phyloP scores from a whole-genome alignment of 2,329 filamentous ascomycete genomes.

The Ilyonectria destructans region DNA sequence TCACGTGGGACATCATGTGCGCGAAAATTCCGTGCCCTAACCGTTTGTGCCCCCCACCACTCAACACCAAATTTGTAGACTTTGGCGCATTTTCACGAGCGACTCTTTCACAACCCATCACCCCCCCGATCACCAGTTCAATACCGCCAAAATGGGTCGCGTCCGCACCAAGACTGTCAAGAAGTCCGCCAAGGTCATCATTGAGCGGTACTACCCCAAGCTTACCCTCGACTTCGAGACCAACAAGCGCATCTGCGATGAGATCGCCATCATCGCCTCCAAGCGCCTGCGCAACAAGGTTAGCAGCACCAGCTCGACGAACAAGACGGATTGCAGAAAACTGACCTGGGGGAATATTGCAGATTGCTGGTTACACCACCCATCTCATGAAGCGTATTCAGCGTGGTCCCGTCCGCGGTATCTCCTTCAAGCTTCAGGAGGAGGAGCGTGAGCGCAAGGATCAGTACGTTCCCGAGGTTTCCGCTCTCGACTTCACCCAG shows the following conservation, averaged over 20 bases:
- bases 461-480: conserved; percentile 99
- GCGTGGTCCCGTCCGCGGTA: conserved; percentile 98
- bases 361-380: conserved; percentile 99
- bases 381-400: conserved; percentile 99
- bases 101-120: conserved; percentile 52
- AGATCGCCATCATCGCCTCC: conserved; percentile 98
- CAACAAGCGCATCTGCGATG: conserved; percentile 99
- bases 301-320: conserved; percentile 48
- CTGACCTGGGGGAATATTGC: conserved; percentile 40
- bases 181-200: conserved; percentile 98
- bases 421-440: conserved; percentile 99
- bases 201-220: conserved; percentile 98
- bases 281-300: conserved; percentile 99
- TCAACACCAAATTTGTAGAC: conserved; percentile 51
- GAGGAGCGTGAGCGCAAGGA: conserved; percentile 99
- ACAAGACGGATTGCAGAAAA: conserved; percentile 11
- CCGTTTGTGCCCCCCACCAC: conserved; percentile 38
- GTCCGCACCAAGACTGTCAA: conserved; percentile 81
- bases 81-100: conserved; percentile 45
- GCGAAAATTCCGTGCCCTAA: conserved; percentile 51
- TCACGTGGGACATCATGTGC: conserved; percentile 50
- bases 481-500: conserved; percentile 97
- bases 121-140: conserved; percentile 57
- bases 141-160: conserved; percentile 78
- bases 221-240: conserved; percentile 99